Evolutionary conservation across 352 stramenopile genomes (phyloP).

Genomic region (Globisporangium echinulatum): DNA sequence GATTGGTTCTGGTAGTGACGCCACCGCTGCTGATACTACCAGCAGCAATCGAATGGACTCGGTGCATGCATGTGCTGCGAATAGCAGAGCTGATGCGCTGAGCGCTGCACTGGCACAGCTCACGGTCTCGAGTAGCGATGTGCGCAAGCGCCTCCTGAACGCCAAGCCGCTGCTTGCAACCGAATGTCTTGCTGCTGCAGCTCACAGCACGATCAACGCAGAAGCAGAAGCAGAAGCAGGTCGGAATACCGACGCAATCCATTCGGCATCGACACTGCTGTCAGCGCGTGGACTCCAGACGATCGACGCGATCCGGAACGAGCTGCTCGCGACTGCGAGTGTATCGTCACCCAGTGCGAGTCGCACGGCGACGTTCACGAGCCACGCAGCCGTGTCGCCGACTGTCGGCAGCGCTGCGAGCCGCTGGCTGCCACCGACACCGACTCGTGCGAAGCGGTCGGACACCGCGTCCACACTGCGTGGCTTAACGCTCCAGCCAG

Average conservation of each 20-base stretch:
- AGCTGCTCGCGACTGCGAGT: constrained; percentile 21
- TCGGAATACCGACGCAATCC: too few relatives aligned
- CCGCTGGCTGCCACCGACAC: too few relatives aligned
- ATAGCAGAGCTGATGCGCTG: background rate
- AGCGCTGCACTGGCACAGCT: background rate
- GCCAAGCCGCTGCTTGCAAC: constrained; percentile 15
- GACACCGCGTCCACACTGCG: constrained; percentile 19
- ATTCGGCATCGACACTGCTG: constrained; percentile 5
- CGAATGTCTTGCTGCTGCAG: background rate
- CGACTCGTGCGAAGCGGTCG: background rate
- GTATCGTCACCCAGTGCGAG: background rate
- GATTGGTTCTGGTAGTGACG: constrained; percentile 5
- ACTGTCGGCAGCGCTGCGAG: background rate
- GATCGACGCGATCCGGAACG: constrained; percentile 36
- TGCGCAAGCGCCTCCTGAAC: constrained; percentile 30
- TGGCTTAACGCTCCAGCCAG: constrained; percentile 23
- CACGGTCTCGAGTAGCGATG: constrained; percentile 4
- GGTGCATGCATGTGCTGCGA: background rate
- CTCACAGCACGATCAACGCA: background rate
- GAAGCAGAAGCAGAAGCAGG: too few relatives aligned
- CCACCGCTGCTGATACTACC: background rate
- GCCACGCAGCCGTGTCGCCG: background rate
- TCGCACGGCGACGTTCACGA: constrained; percentile 11
- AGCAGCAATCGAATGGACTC: constrained; percentile 6
- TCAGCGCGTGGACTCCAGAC: constrained; percentile 37